Percentiles rank a stretch among this genome's conserved stretches.
These are phyloP conservation scores for Ascosphaera acerosa DNA, from an alignment of 2,329 filamentous ascomycete species.

Conservation along the genomic window DNA sequence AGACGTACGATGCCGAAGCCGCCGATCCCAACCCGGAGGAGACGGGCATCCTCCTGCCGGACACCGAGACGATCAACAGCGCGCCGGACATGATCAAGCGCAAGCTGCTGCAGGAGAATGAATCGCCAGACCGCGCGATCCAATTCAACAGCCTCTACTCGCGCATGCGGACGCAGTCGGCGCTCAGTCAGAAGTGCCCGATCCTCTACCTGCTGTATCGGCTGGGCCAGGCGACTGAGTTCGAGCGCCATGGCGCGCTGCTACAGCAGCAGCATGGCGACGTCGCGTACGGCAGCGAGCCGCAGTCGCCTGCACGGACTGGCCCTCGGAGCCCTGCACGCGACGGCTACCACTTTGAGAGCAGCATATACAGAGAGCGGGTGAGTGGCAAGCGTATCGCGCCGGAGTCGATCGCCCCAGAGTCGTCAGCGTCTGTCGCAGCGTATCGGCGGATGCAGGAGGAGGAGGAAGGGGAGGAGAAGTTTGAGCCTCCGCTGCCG, in stretches of 20 bases:
- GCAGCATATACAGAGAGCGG: conserved; percentile 12
- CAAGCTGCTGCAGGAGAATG: conserved; percentile 55
- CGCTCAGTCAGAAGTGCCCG: conserved; percentile 87
- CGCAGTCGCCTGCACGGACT: conserved; percentile 4
- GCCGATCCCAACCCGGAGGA: conserved; percentile 8
- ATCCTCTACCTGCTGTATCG: conserved; percentile 80
- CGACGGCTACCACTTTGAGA: conserved; percentile 16
- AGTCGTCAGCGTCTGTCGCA: conserved; percentile 16
- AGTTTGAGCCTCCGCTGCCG: conserved; percentile 7
- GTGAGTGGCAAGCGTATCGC: conserved; percentile 6
- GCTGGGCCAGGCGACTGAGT: conserved; percentile 26
- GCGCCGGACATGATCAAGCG: conserved; percentile 80
- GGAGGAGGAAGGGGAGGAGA: too few species aligned
- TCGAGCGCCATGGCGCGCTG: neutral
- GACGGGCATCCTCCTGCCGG: conserved; percentile 8
- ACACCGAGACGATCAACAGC: conserved; percentile 42
- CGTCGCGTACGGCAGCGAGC: neutral
- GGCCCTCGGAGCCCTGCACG: conserved; percentile 14
- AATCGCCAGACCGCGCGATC: conserved; percentile 46
- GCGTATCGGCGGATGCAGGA: conserved; percentile 2
- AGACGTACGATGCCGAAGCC: conserved; percentile 8
- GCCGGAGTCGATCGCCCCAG: conserved; percentile 12
- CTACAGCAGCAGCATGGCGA: neutral
- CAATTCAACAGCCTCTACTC: conserved; percentile 82
- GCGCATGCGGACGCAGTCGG: conserved; percentile 65